A percentile compares a stretch with the other conserved stretches of the same genome.
These are phyloP conservation scores for Bauhinia variegata DNA, from an alignment of 306 rosid species.

Conservation along the genomic window DNA sequence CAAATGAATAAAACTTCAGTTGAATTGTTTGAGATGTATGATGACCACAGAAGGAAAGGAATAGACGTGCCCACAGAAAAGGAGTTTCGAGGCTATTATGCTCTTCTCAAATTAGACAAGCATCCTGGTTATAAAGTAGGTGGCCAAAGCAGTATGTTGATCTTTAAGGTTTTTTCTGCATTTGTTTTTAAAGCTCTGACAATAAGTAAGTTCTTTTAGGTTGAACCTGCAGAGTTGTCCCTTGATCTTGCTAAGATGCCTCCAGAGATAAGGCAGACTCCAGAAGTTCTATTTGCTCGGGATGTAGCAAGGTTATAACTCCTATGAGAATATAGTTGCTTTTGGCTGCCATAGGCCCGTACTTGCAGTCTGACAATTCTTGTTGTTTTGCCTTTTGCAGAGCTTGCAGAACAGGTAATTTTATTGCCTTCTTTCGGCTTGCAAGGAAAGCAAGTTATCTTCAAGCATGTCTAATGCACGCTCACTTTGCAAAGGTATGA, in stretches of 20 bases:
- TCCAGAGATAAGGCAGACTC: slow-evolving; percentile 87
- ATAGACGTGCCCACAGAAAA: slow-evolving; percentile 66
- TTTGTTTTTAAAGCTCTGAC: no score
- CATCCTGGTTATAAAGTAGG: slow-evolving; percentile 99
- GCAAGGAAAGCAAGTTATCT: slow-evolving; percentile 92
- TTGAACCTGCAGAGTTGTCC: slow-evolving; percentile 99
- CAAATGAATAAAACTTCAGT: slow-evolving; percentile 99
- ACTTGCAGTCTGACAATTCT: slow-evolving; percentile 38
- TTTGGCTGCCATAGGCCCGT: slow-evolving; percentile 18
- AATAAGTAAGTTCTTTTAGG: slow-evolving; percentile 62
- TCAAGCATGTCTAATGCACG: slow-evolving; percentile 99
- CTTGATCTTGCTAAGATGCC: slow-evolving; percentile 99
- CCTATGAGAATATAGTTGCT: slow-evolving; percentile 22
- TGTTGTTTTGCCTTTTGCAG: slow-evolving; percentile 55
- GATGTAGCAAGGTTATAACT: slow-evolving; percentile 79
- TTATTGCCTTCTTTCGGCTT: slow-evolving; percentile 87
- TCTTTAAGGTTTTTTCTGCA: slow-evolving; percentile 44
- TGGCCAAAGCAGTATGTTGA: slow-evolving; percentile 33
- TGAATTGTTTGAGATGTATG: slow-evolving; percentile 93
- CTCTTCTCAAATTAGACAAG: slow-evolving; percentile 97
- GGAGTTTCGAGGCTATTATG: slow-evolving; percentile 98
- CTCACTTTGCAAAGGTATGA: slow-evolving; percentile 94
- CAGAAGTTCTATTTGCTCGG: slow-evolving; percentile 93
- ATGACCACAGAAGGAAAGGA: slow-evolving; percentile 98
- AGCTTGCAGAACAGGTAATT: slow-evolving; percentile 90